Evolutionary conservation across 2,329 filamentous ascomycete species (phyloP).

Genomic region (Penicillium sp.): DNA sequence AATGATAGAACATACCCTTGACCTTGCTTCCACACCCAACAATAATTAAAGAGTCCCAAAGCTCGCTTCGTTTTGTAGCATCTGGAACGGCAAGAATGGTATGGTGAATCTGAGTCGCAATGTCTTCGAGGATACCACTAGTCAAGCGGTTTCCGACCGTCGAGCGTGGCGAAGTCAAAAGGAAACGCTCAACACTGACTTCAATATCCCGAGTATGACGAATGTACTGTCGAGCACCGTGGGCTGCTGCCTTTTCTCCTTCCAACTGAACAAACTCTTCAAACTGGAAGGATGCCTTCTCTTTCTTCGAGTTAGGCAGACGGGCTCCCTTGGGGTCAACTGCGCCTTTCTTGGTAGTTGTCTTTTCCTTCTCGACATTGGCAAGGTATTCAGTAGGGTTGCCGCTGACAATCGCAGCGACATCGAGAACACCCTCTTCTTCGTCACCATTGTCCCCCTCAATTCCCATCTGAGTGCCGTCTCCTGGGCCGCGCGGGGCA

Average conservation of each 20-base stretch:
- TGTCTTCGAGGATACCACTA: constrained; percentile 73
- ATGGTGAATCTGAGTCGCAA: constrained; percentile 79
- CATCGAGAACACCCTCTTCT: constrained; percentile 62
- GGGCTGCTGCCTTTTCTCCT: constrained; percentile 50
- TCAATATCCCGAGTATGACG: constrained; percentile 57
- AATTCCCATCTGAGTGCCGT: constrained; percentile 54
- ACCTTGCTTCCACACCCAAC: constrained; percentile 80
- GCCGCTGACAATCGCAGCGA: constrained; percentile 64
- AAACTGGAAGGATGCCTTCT: constrained; percentile 60
- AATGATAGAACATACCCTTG: constrained; percentile 46
- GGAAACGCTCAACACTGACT: constrained; percentile 61
- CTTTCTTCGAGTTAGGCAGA: constrained; percentile 59
- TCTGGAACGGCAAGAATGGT: constrained; percentile 81
- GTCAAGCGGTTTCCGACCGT: constrained; percentile 33
- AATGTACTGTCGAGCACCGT: constrained; percentile 52
- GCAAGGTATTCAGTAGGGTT: constrained; percentile 63
- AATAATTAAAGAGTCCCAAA: constrained; percentile 91
- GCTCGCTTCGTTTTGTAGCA: constrained; percentile 74
- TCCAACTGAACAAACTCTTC: constrained; percentile 58
- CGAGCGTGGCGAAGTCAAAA: constrained; percentile 50
- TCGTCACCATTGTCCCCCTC: constrained; percentile 52
- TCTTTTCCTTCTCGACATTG: constrained; percentile 62
- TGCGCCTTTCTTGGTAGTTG: constrained; percentile 52
- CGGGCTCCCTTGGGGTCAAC: constrained; percentile 50
- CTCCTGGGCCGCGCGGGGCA: constrained; percentile 53